Percentiles rank a stretch among this genome's conserved stretches.
These are phyloP conservation scores for Oenanthe sinensis DNA, from an alignment of 129 eudicot genomes.

Conservation along the genomic window DNA sequence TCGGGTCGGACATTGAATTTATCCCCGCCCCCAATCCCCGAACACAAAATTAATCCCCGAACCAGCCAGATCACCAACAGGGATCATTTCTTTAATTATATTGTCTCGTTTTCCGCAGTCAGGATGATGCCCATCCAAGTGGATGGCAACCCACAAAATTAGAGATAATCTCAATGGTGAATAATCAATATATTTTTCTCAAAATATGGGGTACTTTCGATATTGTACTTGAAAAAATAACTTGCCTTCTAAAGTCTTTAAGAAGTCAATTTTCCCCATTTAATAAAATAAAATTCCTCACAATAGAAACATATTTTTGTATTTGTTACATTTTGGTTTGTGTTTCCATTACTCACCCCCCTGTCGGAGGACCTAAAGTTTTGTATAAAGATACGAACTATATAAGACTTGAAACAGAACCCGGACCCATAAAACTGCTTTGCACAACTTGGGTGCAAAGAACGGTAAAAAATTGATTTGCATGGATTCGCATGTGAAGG, in stretches of 20 bases:
- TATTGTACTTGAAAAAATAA: too few species aligned
- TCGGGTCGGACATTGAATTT: too few species aligned
- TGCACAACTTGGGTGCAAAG: neutral
- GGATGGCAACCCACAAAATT: too few species aligned
- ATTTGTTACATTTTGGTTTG: neutral
- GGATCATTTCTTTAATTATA: too few species aligned
- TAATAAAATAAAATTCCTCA: neutral
- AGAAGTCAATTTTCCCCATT: neutral
- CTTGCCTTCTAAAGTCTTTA: neutral
- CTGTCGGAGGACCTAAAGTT: neutral
- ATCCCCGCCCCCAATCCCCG: too few species aligned
- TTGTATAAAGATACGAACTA: neutral
- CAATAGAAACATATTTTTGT: neutral
- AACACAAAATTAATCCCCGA: too few species aligned
- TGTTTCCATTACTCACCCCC: too few species aligned
- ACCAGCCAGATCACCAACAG: too few species aligned
- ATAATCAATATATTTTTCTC: too few species aligned
- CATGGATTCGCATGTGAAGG: neutral
- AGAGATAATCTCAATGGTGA: too few species aligned
- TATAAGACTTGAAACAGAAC: neutral
- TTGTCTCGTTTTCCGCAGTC: too few species aligned
- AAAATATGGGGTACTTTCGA: neutral
- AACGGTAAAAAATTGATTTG: neutral
- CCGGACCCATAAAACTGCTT: neutral
- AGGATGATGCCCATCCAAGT: too few species aligned